Conservation (phyloP, 2,329 filamentous ascomycete genomes). For the Talaromyces sp. region DNA sequence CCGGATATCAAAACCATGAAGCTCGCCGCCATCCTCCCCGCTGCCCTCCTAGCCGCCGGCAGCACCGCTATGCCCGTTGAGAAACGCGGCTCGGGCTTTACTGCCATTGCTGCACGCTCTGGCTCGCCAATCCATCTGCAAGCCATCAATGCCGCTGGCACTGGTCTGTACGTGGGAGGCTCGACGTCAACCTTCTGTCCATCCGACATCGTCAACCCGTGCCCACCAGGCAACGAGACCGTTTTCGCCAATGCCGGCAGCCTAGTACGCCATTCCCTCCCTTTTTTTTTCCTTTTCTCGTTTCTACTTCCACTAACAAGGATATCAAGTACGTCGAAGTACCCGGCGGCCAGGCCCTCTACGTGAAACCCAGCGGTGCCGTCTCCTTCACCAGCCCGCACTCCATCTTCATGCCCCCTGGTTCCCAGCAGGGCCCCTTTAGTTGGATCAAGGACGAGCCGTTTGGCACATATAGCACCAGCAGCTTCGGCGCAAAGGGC, state of each 20-base stretch:
- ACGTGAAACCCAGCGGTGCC: slow-evolving; percentile 49
- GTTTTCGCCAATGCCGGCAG: slow-evolving; percentile 35
- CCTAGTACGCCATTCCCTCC: slow-evolving; percentile 22
- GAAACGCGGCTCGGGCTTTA: slow-evolving; percentile 26
- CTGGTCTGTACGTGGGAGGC: slow-evolving; percentile 47
- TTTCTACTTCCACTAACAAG: no score
- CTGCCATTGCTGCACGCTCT: slow-evolving; percentile 40
- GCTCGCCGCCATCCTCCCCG: slow-evolving; percentile 5
- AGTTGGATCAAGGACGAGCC: slow-evolving; percentile 22
- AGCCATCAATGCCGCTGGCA: slow-evolving; percentile 42
- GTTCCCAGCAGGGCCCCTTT: slow-evolving; percentile 49
- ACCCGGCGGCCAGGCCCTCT: slow-evolving; percentile 59
- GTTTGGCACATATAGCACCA: slow-evolving; percentile 26
- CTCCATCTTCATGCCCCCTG: slow-evolving; percentile 46
- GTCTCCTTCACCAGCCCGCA: slow-evolving; percentile 54
- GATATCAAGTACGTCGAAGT: slow-evolving; percentile 46
- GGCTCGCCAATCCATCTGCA: slow-evolving; percentile 46
- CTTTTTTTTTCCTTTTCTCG: background rate
- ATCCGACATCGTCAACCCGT: slow-evolving; percentile 27
- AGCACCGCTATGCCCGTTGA: slow-evolving; percentile 17
- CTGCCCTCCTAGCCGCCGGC: slow-evolving; percentile 18
- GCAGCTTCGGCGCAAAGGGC: slow-evolving; percentile 29
- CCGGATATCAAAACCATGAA: slow-evolving; percentile 20
- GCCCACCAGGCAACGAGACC: slow-evolving; percentile 44
- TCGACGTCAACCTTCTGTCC: slow-evolving; percentile 47